These are phyloP conservation scores for Vanderwaltozyma yarrowii DNA, from an alignment of 805 yeast species.

Conservation along the genomic window DNA sequence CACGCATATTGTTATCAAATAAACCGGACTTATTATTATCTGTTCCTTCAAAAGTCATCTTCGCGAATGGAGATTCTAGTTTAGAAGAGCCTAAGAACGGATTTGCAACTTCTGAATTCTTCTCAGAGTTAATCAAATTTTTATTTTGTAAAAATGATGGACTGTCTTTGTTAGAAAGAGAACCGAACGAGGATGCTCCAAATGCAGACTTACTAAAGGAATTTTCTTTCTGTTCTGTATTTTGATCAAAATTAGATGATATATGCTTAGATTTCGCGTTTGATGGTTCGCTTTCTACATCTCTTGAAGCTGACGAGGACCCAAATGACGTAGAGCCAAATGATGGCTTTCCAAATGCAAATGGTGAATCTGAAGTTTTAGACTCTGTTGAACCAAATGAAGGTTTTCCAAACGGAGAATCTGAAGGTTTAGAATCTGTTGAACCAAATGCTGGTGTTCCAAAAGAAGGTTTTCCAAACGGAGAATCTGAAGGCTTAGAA, in stretches of 20 bases:
- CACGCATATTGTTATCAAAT: too few relatives aligned
- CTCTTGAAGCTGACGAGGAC: too few relatives aligned
- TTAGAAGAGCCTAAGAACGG: slow-evolving; percentile 19
- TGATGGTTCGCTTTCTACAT: too few relatives aligned
- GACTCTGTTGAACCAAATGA: slow-evolving; percentile 11
- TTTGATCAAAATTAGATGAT: too few relatives aligned
- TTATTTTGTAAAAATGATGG: too few relatives aligned
- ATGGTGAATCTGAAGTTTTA: slow-evolving; percentile 5
- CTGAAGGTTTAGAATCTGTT: slow-evolving; percentile 1
- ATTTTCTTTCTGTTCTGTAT: not conserved
- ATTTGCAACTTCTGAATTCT: slow-evolving; percentile 4
- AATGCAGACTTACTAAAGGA: slow-evolving; percentile 6
- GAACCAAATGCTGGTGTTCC: slow-evolving; percentile 24
- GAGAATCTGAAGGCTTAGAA: not conserved
- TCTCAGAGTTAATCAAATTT: too few relatives aligned
- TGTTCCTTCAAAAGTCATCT: not conserved
- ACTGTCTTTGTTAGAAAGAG: slow-evolving; percentile 6
- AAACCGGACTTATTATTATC: not conserved
- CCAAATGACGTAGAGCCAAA: slow-evolving; percentile 13
- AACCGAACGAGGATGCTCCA: slow-evolving; percentile 17
- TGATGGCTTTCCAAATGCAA: slow-evolving; percentile 8
- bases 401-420: slow-evolving; percentile 17
- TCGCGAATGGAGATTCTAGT: slow-evolving; percentile 7
- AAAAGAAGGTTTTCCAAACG: too few relatives aligned
- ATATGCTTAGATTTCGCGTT: too few relatives aligned